Percentiles rank a stretch among this genome's conserved stretches.
Conservation (phyloP, 768 basidiomycete genomes). For the Leucosporidium creatinivorum region DNA sequence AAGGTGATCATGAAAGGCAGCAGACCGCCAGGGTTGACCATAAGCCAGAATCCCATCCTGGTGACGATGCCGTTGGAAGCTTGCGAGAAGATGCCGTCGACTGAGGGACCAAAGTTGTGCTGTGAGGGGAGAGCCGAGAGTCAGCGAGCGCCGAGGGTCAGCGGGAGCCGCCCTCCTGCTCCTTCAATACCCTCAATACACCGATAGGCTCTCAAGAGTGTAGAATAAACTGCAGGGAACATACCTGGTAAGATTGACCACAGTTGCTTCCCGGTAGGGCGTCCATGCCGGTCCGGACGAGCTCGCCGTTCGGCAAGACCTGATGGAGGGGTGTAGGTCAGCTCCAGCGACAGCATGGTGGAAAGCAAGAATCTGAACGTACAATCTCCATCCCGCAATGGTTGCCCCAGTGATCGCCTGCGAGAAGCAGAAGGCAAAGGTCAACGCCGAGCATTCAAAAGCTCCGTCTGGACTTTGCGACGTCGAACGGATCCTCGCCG, state of each 20-base stretch:
- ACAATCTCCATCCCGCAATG: slow-evolving; percentile 32
- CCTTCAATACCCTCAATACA: too few species aligned
- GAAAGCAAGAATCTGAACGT: background rate
- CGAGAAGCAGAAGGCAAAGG: background rate
- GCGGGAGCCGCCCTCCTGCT: too few species aligned
- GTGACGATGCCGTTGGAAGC: slow-evolving; percentile 22
- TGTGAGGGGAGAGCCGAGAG: background rate
- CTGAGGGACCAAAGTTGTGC: slow-evolving; percentile 28
- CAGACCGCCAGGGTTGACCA: slow-evolving; percentile 25
- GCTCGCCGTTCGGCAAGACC: slow-evolving; percentile 32
- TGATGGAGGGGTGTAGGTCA: background rate
- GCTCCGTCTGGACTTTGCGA: too few species aligned
- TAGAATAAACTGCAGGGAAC: too few species aligned
- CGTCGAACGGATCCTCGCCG: too few species aligned
- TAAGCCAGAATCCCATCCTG: slow-evolving; percentile 28
- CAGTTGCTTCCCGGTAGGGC: slow-evolving; percentile 19
- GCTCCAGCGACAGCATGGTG: background rate
- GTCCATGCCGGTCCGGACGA: slow-evolving; percentile 31
- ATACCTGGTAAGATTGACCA: background rate
- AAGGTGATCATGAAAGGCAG: slow-evolving; percentile 28
- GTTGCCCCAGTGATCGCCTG: slow-evolving; percentile 27
- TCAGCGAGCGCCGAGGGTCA: slow-evolving; percentile 1
- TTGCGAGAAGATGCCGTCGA: slow-evolving; percentile 34
- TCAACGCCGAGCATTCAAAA: too few species aligned
- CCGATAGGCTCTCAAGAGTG: too few species aligned